phyloP scores from a whole-genome alignment of 2,329 filamentous ascomycete genomes.

The Monilinia fructicola region DNA sequence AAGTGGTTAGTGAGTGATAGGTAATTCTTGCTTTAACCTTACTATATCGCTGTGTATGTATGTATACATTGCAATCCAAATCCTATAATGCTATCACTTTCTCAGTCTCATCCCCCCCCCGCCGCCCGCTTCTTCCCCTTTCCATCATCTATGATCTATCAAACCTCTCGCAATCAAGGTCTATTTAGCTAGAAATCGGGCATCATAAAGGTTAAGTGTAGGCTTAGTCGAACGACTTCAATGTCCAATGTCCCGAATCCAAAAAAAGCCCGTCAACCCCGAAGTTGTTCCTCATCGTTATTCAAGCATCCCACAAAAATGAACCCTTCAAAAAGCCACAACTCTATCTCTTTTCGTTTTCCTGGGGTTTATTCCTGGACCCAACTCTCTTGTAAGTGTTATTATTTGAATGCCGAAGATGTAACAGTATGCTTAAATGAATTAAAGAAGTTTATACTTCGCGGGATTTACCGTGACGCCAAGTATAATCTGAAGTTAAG shows the following conservation, averaged over 20 bases:
- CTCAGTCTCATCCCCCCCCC: not conserved
- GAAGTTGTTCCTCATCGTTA: not conserved
- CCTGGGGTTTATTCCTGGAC: constrained; percentile 17
- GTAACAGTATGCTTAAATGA: constrained; percentile 2
- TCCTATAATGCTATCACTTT: too few relatives aligned
- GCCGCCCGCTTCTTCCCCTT: too few relatives aligned
- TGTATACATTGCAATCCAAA: too few relatives aligned
- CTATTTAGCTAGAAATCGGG: not conserved
- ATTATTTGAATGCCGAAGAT: not conserved
- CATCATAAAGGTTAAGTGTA: too few relatives aligned
- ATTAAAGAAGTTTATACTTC: not conserved
- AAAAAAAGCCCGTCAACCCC: not conserved
- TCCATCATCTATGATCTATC: constrained; percentile 10
- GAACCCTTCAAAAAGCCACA: not conserved
- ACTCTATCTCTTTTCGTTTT: constrained; percentile 2
- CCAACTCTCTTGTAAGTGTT: not conserved
- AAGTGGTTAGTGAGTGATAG: not conserved
- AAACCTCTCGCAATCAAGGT: constrained; percentile 3
- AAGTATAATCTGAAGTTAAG: constrained; percentile 10
- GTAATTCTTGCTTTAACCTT: not conserved
- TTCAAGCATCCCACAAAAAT: not conserved
- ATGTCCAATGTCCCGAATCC: not conserved
- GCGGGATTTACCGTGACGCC: not conserved
- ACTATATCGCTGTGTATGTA: not conserved
- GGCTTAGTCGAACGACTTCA: constrained; percentile 5